Conservation (phyloP, 306 rosid species). For the Ammopiptanthus mongolicus region DNA sequence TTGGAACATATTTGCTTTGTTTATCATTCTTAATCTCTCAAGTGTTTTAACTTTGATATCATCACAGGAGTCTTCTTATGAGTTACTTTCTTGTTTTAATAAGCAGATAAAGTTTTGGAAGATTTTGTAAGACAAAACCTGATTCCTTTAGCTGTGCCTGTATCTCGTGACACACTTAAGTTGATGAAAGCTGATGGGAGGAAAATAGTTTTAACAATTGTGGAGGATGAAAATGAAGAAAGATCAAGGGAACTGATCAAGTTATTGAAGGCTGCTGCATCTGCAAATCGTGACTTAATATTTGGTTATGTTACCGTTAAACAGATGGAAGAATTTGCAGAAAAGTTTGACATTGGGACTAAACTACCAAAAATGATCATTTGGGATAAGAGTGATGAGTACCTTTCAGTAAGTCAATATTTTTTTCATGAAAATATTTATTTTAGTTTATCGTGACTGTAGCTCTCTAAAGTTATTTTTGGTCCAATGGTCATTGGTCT, state of each 20-base stretch:
- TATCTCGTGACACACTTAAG: constrained; percentile 66
- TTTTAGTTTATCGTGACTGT: not conserved
- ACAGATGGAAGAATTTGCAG: constrained; percentile 89
- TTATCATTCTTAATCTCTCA: not conserved
- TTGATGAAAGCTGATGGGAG: constrained; percentile 63
- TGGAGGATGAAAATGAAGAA: constrained; percentile 75
- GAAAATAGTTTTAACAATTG: constrained; percentile 73
- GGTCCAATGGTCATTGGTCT: not conserved
- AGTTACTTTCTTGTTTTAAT: constrained; percentile 19
- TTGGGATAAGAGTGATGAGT: constrained; percentile 80
- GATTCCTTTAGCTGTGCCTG: constrained; percentile 73
- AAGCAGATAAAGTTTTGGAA: constrained; percentile 73
- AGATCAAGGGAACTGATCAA: constrained; percentile 56
- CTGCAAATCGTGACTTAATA: constrained; percentile 81
- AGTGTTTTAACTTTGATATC: not conserved
- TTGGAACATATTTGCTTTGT: constrained; percentile 2
- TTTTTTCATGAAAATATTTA: not conserved
- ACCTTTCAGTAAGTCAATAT: constrained; percentile 54
- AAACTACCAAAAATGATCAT: constrained; percentile 75
- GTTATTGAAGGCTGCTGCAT: constrained; percentile 85
- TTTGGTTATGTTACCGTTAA: constrained; percentile 77
- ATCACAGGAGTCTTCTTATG: constrained; percentile 1
- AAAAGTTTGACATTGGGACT: constrained; percentile 55
- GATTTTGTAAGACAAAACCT: constrained; percentile 68
- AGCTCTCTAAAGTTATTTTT: constrained; percentile 6